phyloP scores from a whole-genome alignment of 1,139 yeast species.

The Saccharomyces uvarum region DNA sequence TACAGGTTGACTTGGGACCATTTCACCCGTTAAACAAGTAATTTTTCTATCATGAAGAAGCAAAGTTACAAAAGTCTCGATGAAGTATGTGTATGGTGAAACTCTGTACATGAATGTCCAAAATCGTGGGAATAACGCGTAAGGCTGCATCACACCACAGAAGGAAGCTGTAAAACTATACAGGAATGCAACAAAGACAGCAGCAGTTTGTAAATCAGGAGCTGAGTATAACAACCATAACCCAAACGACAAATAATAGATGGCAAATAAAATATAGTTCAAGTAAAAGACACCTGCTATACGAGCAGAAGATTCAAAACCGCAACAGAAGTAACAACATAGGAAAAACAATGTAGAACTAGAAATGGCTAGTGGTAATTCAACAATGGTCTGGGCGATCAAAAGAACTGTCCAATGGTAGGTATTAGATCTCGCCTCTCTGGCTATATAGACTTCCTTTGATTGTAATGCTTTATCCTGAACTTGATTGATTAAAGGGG shows the following conservation, averaged over 20 bases:
- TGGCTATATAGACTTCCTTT: conserved; percentile 48
- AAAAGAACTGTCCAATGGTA: conserved; percentile 56
- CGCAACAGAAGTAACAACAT: conserved; percentile 49
- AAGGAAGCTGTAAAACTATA: conserved; percentile 47
- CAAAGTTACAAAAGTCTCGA: conserved; percentile 47
- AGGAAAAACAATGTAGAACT: conserved; percentile 44
- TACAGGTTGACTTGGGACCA: conserved; percentile 45
- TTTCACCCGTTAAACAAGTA: conserved; percentile 44
- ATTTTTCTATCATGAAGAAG: conserved; percentile 49
- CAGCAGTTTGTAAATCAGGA: conserved; percentile 54
- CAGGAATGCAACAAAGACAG: conserved; percentile 44
- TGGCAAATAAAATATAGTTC: conserved; percentile 40
- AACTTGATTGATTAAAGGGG: conserved; percentile 51
- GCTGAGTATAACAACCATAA: conserved; percentile 45
- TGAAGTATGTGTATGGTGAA: conserved; percentile 61
- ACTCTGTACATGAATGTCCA: conserved; percentile 62
- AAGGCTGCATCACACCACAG: conserved; percentile 55
- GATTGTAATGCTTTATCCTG: conserved; percentile 48
- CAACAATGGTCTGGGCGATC: conserved; percentile 43
- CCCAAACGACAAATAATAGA: conserved; percentile 47
- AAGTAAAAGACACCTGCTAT: conserved; percentile 48
- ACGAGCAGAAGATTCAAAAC: conserved; percentile 39
- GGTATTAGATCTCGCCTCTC: conserved; percentile 55
- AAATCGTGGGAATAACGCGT: conserved; percentile 47
- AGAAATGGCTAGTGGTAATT: conserved; percentile 43